Base-by-base conservation (phyloP, 1,284 basidiomycete genomes). In the Fomitopsis betulina region DNA sequence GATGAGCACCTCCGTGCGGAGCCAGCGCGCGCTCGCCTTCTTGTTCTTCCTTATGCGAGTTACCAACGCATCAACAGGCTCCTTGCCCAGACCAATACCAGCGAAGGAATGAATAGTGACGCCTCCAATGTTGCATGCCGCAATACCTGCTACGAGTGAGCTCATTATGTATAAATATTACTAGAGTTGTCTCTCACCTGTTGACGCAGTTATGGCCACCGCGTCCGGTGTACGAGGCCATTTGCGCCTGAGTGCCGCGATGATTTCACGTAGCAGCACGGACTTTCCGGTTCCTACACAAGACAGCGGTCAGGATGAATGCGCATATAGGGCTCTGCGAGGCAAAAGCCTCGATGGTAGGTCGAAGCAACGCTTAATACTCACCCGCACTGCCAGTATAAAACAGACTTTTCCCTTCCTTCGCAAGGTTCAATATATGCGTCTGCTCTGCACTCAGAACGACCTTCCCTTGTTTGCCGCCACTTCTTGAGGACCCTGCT, bases 301-400 rank as follows among this genome's bases (percentile, higher is more conserved):
- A 25, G 25, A 6, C 25, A 37, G 21, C 12, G 21, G 23, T 45
- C 23, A 45, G 42, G 3, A 30, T n/a, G 12, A 15, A 33, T n/a
- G 53, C 45, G 52, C 57, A 58, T 58, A 42, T 39, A 58, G 27
- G 9, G 49, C n/a, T 15, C n/a, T 33, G n/a, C 4, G 49, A 37
- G 17, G 32, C 25, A 7, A 15, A 30, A 27, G 25, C 5, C 7
- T 21, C 10, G 9, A 2, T 6, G 32, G 27, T 30, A 30, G 27
- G 27, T 8, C 17, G 17, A 35, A 10, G 4, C 9, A 7, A 19
- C 30, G 25, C 17, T 5, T 3, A n/a, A 47, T 9, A 77, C 89
- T 67, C 64, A 95, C 94, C 94, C 59, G 94, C 96, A 76, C 92
- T 95, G 25, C 97, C 96, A 0, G 96, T 99, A 74, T 98, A 99